Base-by-base conservation (phyloP, 2,329 filamentous ascomycete genomes). In the Aschersonia sp. region DNA sequence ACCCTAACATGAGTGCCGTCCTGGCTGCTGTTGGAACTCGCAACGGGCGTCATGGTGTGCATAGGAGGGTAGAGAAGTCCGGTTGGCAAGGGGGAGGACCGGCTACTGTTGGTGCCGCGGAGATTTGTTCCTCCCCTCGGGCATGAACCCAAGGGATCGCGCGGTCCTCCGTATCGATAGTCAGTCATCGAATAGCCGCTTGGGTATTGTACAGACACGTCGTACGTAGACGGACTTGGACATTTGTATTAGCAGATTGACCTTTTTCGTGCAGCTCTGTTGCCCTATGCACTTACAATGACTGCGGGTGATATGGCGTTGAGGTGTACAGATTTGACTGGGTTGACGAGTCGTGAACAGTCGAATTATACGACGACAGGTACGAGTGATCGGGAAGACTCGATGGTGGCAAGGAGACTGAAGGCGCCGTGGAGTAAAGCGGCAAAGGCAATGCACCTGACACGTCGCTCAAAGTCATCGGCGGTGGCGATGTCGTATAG, bases 1-100 rank as follows among this genome's bases (percentile, higher is more conserved):
- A 89, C 78, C 50, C 85, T 75, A 40, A 86, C 80, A 54, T 79
- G 69, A 43, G 69, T 61, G 40, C 64, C 62, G 52, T 70, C 65
- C 52, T 67, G 63, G 53, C 55, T 55, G 54, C 55, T 52, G 53
- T 55, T 52, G 41, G 58, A 49, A 50, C 59, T 59, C 41, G 63
- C 62, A 29, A 64, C 58, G n/a, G 65, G 54, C 45, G 71, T 58
- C 58, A 61, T 51, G 48, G 62, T 47, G 54, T 65, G 58, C 31
- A 71, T 61, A 30, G 67, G 44, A 29, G 40, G 64, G 54, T 74
- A 74, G 60, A 73, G 66, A 52, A 73, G 56, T 42, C 57, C 53
- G 38, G 53, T 51, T 28, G 60, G 54, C 53, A 72, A 58, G 3
- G 67, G 62, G 7, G 67, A 58, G 38, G 64, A 62, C 48, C 68